Conservation (phyloP, 768 basidiomycete genomes). For the Hygrophorus pudorinus region DNA sequence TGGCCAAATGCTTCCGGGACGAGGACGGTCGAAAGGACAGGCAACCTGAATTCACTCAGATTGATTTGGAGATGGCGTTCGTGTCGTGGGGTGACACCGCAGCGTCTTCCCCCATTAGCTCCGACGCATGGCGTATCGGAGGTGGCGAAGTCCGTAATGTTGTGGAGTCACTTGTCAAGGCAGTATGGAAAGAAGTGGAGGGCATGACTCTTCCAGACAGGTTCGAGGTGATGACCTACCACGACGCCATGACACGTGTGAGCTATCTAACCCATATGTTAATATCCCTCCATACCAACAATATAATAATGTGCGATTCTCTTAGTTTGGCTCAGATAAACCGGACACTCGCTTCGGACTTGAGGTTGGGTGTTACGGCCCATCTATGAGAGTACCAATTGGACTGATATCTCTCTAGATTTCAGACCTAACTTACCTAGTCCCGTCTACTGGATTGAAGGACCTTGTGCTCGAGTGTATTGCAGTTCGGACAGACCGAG, state of each 20-base stretch:
- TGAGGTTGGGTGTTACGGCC: conserved; percentile 43
- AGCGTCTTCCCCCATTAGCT: conserved; percentile 7
- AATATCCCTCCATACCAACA: conserved; percentile 3
- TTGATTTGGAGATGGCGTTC: conserved; percentile 96
- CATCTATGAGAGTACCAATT: background rate
- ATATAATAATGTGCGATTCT: conserved; percentile 13
- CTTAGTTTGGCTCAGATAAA: conserved; percentile 88
- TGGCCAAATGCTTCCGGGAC: conserved; percentile 92
- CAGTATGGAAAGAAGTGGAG: conserved; percentile 68
- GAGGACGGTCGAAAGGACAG: conserved; percentile 92
- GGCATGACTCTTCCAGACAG: conserved; percentile 45
- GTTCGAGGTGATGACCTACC: conserved; percentile 82
- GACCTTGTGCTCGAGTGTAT: conserved; percentile 34
- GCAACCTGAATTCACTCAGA: conserved; percentile 95
- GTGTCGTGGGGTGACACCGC: conserved; percentile 62
- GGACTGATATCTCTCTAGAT: conserved; percentile 25
- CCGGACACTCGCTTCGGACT: conserved; percentile 85
- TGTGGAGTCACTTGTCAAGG: conserved; percentile 63
- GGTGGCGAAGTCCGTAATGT: conserved; percentile 73
- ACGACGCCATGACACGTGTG: conserved; percentile 84
- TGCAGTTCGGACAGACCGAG: conserved; percentile 30
- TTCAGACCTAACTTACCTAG: conserved; percentile 29
- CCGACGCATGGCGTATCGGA: conserved; percentile 71
- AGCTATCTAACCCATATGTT: conserved; percentile 16
- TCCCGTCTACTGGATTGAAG: conserved; percentile 21